Percentiles rank a stretch among this genome's conserved stretches.
phyloP scores from a whole-genome alignment of 1,284 basidiomycete genomes.

The Papiliotrema nemorosa region DNA sequence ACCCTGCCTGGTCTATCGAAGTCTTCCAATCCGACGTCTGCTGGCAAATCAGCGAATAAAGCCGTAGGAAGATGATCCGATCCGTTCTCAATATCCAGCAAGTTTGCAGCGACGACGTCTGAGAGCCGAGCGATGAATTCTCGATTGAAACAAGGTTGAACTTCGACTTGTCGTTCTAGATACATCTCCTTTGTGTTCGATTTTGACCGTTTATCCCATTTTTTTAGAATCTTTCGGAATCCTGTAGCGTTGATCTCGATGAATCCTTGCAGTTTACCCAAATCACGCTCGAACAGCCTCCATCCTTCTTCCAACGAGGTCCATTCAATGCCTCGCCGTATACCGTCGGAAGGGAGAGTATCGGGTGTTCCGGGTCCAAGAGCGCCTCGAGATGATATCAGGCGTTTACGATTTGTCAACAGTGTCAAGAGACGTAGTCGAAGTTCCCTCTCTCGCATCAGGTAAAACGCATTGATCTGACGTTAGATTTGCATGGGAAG shows the following conservation, averaged over 20 bases:
- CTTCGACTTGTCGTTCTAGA: conserved; percentile 93
- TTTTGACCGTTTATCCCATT: conserved; percentile 96
- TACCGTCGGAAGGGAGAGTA: conserved; percentile 16
- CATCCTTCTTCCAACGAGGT: conserved; percentile 94
- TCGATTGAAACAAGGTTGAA: conserved; percentile 96
- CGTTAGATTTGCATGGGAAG: conserved; percentile 1
- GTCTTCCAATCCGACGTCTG: conserved; percentile 33
- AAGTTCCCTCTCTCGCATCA: conserved; percentile 95
- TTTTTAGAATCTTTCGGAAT: conserved; percentile 97
- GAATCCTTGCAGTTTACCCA: conserved; percentile 96
- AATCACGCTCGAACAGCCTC: conserved; percentile 86
- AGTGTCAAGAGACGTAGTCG: conserved; percentile 87
- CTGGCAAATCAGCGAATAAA: conserved; percentile 48
- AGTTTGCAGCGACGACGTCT: conserved; percentile 88
- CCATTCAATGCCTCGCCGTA: conserved; percentile 69
- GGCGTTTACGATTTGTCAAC: conserved; percentile 79
- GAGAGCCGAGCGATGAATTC: conserved; percentile 96
- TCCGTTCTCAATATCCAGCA: conserved; percentile 82
- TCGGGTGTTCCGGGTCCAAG: neutral
- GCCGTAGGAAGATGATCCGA: conserved; percentile 64
- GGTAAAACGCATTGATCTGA: conserved; percentile 98
- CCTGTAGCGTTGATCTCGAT: conserved; percentile 97
- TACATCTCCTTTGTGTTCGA: conserved; percentile 95
- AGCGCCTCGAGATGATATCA: conserved; percentile 27
- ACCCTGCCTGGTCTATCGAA: conserved; percentile 58